Conservation (phyloP, 1,139 yeast genomes). For the Pichia sp. region DNA sequence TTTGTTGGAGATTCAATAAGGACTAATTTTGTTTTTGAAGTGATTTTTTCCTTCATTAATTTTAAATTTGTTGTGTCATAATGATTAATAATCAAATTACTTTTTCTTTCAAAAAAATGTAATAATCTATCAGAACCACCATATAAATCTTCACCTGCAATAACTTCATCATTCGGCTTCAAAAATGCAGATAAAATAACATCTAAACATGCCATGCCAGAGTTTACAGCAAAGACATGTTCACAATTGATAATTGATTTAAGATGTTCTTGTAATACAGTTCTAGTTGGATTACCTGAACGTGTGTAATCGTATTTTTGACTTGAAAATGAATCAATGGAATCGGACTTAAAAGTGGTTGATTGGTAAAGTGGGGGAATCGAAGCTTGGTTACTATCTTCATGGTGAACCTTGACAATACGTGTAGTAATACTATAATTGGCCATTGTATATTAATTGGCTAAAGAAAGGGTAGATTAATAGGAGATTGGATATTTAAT, state of each 20-base stretch:
- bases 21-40: constrained; percentile 58
- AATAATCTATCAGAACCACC: constrained; percentile 89
- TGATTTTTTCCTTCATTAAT: constrained; percentile 48
- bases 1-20: constrained; percentile 87
- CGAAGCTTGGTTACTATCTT: constrained; percentile 74
- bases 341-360: constrained; percentile 84
- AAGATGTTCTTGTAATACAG: constrained; percentile 69
- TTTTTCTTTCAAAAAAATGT: constrained; percentile 60
- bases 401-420: constrained; percentile 57
- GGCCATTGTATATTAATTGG: no score
- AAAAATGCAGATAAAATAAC: constrained; percentile 62
- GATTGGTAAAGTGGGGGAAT: constrained; percentile 87
- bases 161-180: constrained; percentile 72
- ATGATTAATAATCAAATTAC: constrained; percentile 65
- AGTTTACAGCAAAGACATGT: constrained; percentile 71
- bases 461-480: no score
- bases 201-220: constrained; percentile 91
- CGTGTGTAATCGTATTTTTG: constrained; percentile 88
- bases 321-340: constrained; percentile 51
- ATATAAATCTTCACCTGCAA: constrained; percentile 89
- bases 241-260: constrained; percentile 70
- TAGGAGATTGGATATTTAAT: no score
- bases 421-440: constrained; percentile 58
- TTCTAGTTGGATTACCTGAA: constrained; percentile 91
- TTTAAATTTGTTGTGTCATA: constrained; percentile 74